A percentile compares a stretch with the other conserved stretches of the same genome.
phyloP scores from a whole-genome alignment of 2,329 filamentous ascomycete species.

The Venturia nashicola region DNA sequence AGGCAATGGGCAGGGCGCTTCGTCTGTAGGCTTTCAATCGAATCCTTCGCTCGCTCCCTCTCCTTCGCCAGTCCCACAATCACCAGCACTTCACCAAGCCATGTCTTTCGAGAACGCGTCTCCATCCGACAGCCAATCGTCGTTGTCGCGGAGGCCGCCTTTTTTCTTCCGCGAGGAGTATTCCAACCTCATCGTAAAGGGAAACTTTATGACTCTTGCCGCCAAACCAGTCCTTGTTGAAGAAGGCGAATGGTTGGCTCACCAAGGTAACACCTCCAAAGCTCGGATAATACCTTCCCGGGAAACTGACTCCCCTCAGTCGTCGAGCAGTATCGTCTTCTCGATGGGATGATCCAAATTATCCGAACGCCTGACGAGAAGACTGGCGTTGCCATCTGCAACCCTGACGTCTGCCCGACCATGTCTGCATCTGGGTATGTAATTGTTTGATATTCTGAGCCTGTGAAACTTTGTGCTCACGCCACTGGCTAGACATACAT shows the following conservation, averaged over 20 bases:
- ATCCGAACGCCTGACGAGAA: constrained; percentile 77
- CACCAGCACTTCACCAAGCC: constrained; percentile 51
- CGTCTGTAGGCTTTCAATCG: constrained; percentile 22
- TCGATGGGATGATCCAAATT: constrained; percentile 80
- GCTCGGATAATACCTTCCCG: neutral
- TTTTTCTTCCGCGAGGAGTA: constrained; percentile 65
- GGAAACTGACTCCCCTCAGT: constrained; percentile 39
- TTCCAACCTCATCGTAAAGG: constrained; percentile 82
- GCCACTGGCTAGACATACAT: constrained; percentile 61
- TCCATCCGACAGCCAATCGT: constrained; percentile 21
- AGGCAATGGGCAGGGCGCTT: constrained; percentile 12
- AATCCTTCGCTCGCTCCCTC: constrained; percentile 21
- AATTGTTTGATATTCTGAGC: neutral
- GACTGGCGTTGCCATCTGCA: constrained; percentile 66
- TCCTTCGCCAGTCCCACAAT: constrained; percentile 20
- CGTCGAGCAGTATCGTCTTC: constrained; percentile 80
- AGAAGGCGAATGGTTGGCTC: constrained; percentile 88
- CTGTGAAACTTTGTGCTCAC: constrained; percentile 6
- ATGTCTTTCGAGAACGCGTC: constrained; percentile 55
- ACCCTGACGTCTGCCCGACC: constrained; percentile 67
- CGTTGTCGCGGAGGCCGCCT: constrained; percentile 53
- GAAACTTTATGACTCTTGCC: constrained; percentile 93
- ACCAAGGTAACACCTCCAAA: constrained; percentile 56
- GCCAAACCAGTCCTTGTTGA: constrained; percentile 89
- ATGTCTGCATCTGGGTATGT: constrained; percentile 90